Evolutionary conservation across 306 rosid species (phyloP).

Genomic region (Arachis hypogaea): DNA sequence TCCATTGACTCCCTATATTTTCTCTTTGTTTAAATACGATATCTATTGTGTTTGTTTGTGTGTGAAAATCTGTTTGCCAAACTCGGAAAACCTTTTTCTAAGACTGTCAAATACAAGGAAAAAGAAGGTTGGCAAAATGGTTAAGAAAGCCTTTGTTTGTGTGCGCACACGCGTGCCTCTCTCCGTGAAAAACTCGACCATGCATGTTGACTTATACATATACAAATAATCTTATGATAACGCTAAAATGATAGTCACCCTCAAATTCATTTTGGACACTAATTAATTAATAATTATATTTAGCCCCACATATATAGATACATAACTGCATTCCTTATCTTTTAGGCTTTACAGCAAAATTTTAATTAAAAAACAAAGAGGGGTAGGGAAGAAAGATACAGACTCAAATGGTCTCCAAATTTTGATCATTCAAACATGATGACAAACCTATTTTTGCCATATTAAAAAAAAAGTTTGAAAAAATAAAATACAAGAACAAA

Average conservation of each 20-base stretch:
- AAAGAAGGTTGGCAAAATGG: slow-evolving; percentile 21
- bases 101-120: neutral
- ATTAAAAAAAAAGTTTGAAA: neutral
- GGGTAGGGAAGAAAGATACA: slow-evolving; percentile 25
- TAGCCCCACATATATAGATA: slow-evolving; percentile 15
- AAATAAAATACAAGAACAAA: slow-evolving; percentile 6
- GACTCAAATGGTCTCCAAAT: slow-evolving; percentile 37
- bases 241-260: slow-evolving; percentile 32
- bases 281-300: neutral
- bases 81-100: neutral
- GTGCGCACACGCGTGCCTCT: slow-evolving; percentile 42
- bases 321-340: slow-evolving; percentile 37
- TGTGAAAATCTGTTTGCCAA: slow-evolving; percentile 13
- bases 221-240: neutral
- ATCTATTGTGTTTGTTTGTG: neutral
- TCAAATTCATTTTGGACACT: slow-evolving; percentile 35
- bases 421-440: slow-evolving; percentile 41
- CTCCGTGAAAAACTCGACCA: slow-evolving; percentile 35
- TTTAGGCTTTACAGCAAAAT: slow-evolving; percentile 34
- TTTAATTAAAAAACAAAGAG: neutral
- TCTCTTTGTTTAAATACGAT: neutral
- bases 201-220: slow-evolving; percentile 45
- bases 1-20: too few species aligned
- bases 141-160: slow-evolving; percentile 24
- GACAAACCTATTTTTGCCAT: slow-evolving; percentile 5